These are phyloP conservation scores for Hanseniaspora vineae DNA, from an alignment of 805 yeast species.

Conservation along the genomic window DNA sequence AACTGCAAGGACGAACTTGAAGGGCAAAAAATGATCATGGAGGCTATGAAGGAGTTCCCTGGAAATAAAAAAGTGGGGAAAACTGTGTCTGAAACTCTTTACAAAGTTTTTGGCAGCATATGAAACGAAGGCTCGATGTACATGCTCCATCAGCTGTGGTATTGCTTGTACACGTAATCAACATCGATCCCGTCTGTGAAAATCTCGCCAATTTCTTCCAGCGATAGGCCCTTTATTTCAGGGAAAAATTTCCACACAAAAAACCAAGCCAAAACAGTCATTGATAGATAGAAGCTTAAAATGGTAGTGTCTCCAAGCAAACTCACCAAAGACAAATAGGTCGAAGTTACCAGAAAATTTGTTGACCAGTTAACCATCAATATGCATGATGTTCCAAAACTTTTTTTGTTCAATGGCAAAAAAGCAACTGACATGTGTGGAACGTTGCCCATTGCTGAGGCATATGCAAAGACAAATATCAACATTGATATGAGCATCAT, in stretches of 20 bases:
- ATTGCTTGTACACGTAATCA: slow-evolving; percentile 22
- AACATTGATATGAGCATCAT: slow-evolving; percentile 23
- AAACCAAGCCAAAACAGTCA: slow-evolving; percentile 27
- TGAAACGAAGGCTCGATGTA: not conserved
- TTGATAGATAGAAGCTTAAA: slow-evolving; percentile 23
- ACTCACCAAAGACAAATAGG: slow-evolving; percentile 24
- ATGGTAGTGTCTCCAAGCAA: slow-evolving; percentile 21
- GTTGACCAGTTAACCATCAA: slow-evolving; percentile 32
- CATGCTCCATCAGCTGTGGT: slow-evolving; percentile 8
- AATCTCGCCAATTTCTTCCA: slow-evolving; percentile 30
- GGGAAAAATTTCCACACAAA: slow-evolving; percentile 30
- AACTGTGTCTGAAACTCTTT: slow-evolving; percentile 20
- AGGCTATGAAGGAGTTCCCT: slow-evolving; percentile 19
- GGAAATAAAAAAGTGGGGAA: slow-evolving; percentile 23
- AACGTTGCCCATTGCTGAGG: slow-evolving; percentile 31
- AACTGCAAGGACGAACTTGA: slow-evolving; percentile 15
- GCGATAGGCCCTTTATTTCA: slow-evolving; percentile 31
- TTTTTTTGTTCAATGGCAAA: slow-evolving; percentile 29
- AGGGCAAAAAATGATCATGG: slow-evolving; percentile 16
- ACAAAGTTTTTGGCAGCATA: slow-evolving; percentile 12
- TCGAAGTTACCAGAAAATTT: slow-evolving; percentile 25
- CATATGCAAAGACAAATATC: slow-evolving; percentile 29
- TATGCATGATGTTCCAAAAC: slow-evolving; percentile 31
- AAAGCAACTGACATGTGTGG: slow-evolving; percentile 36
- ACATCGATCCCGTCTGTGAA: slow-evolving; percentile 29